Conservation (phyloP, 2,329 filamentous ascomycete species). For the Emydomyces testavorans region DNA sequence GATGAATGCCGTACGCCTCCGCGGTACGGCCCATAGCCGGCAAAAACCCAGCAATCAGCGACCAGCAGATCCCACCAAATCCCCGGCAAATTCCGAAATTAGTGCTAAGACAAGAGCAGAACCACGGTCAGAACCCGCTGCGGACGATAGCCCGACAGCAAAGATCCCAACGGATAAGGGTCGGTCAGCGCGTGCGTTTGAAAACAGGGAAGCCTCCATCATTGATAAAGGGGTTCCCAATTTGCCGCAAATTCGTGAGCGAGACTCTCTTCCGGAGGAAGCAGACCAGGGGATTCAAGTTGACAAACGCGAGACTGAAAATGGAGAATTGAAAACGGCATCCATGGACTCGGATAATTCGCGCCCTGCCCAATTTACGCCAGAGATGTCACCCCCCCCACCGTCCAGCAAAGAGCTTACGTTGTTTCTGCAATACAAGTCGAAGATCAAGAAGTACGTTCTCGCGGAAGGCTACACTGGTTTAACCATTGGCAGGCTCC, state of each 20-base stretch:
- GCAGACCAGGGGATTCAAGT: constrained; percentile 1
- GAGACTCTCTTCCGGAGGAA: constrained; percentile 21
- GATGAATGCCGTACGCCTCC: constrained; percentile 50
- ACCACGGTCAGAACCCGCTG: constrained; percentile 16
- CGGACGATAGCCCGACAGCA: constrained; percentile 36
- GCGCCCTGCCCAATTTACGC: constrained; percentile 36
- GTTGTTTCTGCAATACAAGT: constrained; percentile 90
- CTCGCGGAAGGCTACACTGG: constrained; percentile 73
- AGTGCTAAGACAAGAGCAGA: constrained; percentile 29
- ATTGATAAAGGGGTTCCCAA: constrained; percentile 49
- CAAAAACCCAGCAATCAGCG: constrained; percentile 40
- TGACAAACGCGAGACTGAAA: constrained; percentile 16
- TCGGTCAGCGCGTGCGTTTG: constrained; percentile 29
- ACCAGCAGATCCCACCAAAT: constrained; percentile 43
- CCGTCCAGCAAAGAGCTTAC: constrained; percentile 77
- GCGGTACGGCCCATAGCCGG: constrained; percentile 34
- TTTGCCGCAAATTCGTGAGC: constrained; percentile 35
- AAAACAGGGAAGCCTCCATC: constrained; percentile 29
- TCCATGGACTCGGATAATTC: constrained; percentile 11
- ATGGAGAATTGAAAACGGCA: constrained; percentile 7
- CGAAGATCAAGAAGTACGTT: constrained; percentile 92
- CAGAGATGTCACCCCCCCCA: constrained; percentile 52
- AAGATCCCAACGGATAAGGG: constrained; percentile 59
- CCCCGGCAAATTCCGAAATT: constrained; percentile 24
- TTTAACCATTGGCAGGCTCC: constrained; percentile 73